phyloP scores from a whole-genome alignment of 2,329 filamentous ascomycete genomes.

The Fusarium sacchari region DNA sequence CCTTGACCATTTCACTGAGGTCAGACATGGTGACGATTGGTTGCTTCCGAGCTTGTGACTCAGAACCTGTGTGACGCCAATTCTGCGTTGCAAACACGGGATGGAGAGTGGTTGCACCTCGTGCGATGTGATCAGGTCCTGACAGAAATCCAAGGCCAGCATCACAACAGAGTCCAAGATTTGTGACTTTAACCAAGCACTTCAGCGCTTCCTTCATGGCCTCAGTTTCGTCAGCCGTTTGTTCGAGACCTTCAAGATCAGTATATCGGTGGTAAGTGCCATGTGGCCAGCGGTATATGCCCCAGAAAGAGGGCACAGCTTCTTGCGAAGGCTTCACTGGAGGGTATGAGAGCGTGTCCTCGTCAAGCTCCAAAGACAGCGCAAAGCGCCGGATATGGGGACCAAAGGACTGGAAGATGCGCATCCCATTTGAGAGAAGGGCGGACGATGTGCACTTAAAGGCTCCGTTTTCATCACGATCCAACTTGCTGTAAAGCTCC shows the following conservation, averaged over 20 bases:
- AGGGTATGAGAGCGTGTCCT: conserved; percentile 59
- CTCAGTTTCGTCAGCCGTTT: conserved; percentile 70
- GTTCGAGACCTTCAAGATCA: conserved; percentile 68
- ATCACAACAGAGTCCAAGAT: conserved; percentile 74
- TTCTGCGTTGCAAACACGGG: conserved; percentile 50
- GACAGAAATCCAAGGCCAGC: conserved; percentile 74
- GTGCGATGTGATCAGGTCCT: conserved; percentile 66
- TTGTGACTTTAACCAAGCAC: conserved; percentile 63
- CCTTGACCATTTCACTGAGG: conserved; percentile 37
- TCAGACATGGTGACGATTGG: conserved; percentile 40
- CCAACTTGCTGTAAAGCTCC: conserved; percentile 63
- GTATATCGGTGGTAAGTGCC: conserved; percentile 68
- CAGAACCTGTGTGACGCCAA: conserved; percentile 35
- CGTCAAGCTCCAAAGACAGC: conserved; percentile 74
- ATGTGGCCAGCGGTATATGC: conserved; percentile 72
- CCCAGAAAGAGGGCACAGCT: conserved; percentile 68
- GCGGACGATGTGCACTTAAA: conserved; percentile 39
- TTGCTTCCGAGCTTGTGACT: conserved; percentile 16
- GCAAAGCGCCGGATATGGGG: conserved; percentile 70
- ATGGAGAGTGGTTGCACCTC: conserved; percentile 52
- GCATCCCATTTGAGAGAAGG: conserved; percentile 61
- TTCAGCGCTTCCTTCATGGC: conserved; percentile 70
- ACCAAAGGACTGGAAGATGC: conserved; percentile 70
- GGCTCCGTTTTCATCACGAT: conserved; percentile 33
- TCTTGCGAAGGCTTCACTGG: conserved; percentile 67